phyloP scores from a whole-genome alignment of 129 eudicot genomes.

The Flaveria sonorensis region DNA sequence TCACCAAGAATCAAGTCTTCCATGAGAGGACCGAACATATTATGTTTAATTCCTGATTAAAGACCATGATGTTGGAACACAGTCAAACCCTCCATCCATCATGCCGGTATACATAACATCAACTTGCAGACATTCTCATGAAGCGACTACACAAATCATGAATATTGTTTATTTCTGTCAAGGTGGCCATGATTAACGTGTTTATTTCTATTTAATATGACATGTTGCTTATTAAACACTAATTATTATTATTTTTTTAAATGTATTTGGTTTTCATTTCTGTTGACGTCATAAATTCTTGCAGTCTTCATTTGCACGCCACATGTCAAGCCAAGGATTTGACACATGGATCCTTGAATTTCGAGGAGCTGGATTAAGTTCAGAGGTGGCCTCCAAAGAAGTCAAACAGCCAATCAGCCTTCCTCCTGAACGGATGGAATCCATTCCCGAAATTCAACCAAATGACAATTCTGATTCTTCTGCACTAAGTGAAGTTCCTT shows the following conservation, averaged over 20 bases:
- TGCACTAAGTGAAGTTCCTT: slow-evolving; percentile 31
- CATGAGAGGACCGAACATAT: background rate
- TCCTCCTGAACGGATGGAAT: slow-evolving; percentile 38
- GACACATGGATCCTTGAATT: slow-evolving; percentile 88
- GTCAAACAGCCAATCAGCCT: slow-evolving; percentile 40
- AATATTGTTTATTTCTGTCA: background rate
- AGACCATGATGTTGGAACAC: background rate
- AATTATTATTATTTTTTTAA: background rate
- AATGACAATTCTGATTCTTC: slow-evolving; percentile 28
- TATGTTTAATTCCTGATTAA: background rate
- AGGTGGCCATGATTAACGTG: background rate
- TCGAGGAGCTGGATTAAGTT: slow-evolving; percentile 86
- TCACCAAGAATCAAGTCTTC: background rate
- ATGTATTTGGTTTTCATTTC: slow-evolving; percentile 9
- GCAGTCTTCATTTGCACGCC: slow-evolving; percentile 86
- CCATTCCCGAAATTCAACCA: slow-evolving; percentile 15
- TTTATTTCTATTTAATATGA: background rate
- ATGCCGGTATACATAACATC: background rate
- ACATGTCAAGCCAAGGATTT: slow-evolving; percentile 77
- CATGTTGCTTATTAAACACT: slow-evolving; percentile 6
- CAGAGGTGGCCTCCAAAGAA: slow-evolving; percentile 36
- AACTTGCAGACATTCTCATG: background rate
- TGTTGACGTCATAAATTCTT: slow-evolving; percentile 31
- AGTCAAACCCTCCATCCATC: background rate
- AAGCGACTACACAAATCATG: background rate